These are phyloP conservation scores for Citrus sp. DNA, from an alignment of 345 rosid species.

Conservation along the genomic window DNA sequence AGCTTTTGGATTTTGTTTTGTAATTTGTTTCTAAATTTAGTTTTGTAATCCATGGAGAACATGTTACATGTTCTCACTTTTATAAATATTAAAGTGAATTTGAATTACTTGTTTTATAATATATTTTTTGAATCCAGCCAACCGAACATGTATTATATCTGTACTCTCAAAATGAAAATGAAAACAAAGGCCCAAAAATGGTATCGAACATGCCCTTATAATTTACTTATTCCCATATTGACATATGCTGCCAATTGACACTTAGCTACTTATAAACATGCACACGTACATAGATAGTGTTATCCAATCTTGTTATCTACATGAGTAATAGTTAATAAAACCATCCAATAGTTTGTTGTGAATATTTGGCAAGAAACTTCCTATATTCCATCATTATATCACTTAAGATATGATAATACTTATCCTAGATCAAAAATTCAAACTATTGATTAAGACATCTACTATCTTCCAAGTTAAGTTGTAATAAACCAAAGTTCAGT, in stretches of 20 bases:
- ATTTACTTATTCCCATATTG: not conserved
- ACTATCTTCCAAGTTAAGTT: not conserved
- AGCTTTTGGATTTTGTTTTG: too few relatives aligned
- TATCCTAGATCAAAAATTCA: not conserved
- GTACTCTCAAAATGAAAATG: too few relatives aligned
- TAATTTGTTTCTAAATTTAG: too few relatives aligned
- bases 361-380: not conserved
- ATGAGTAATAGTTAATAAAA: not conserved
- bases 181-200: too few relatives aligned
- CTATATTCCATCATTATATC: not conserved
- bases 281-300: not conserved
- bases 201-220: not conserved
- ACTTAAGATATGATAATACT: not conserved
- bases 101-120: too few relatives aligned
- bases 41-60: too few relatives aligned
- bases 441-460: not conserved
- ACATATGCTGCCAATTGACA: not conserved
- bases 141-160: too few relatives aligned
- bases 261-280: not conserved
- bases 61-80: too few relatives aligned
- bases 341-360: not conserved
- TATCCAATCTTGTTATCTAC: not conserved
- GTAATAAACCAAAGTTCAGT: not conserved
- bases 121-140: too few relatives aligned
- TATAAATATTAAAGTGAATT: too few relatives aligned